Conservation (phyloP, 1,284 basidiomycete genomes). For the Psilocybe mexicana region DNA sequence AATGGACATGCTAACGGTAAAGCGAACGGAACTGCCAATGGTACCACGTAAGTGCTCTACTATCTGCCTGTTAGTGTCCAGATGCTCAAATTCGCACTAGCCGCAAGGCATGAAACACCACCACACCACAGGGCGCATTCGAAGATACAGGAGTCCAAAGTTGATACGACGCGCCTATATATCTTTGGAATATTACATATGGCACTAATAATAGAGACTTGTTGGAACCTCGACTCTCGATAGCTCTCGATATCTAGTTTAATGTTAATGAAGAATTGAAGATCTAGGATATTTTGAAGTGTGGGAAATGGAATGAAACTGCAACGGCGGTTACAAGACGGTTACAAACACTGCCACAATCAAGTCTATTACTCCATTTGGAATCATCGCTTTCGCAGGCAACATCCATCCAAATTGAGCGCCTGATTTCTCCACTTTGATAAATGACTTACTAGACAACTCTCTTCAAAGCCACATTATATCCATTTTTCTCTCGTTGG, state of each 20-base stretch:
- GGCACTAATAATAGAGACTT: slow-evolving; percentile 35
- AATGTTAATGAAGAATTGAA: neutral
- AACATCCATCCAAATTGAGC: slow-evolving; percentile 15
- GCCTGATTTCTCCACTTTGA: slow-evolving; percentile 16
- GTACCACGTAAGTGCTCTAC: slow-evolving; percentile 24
- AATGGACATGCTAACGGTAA: slow-evolving; percentile 40
- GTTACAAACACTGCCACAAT: slow-evolving; percentile 12
- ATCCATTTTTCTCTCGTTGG: neutral
- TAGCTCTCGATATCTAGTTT: neutral
- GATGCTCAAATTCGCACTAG: slow-evolving; percentile 16
- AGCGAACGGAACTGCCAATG: slow-evolving; percentile 24
- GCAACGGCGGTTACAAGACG: neutral
- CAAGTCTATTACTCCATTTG: slow-evolving; percentile 14
- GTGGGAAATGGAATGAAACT: neutral
- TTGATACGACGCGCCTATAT: slow-evolving; percentile 35
- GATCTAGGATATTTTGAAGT: neutral
- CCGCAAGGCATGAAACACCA: slow-evolving; percentile 29
- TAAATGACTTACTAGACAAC: slow-evolving; percentile 13
- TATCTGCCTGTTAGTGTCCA: neutral
- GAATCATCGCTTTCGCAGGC: slow-evolving; percentile 20
- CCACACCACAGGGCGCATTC: neutral
- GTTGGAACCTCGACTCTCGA: slow-evolving; percentile 9
- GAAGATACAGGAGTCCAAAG: slow-evolving; percentile 14
- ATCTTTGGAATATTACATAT: slow-evolving; percentile 35
- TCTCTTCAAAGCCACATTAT: slow-evolving; percentile 10